Evolutionary conservation across 805 yeast species (phyloP).

Genomic region (Lachancea sp.): DNA sequence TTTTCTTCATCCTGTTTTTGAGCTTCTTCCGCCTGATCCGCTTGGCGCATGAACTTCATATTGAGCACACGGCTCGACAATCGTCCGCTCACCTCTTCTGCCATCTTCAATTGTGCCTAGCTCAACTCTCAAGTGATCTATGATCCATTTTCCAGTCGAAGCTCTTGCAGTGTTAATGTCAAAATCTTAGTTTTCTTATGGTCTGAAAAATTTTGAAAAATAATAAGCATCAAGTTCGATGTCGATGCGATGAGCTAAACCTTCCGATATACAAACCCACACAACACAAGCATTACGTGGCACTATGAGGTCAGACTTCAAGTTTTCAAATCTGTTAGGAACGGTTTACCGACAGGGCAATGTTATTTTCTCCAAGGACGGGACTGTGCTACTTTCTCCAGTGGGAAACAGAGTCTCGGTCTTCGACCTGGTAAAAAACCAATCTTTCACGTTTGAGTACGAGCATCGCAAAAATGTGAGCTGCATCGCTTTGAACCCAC

Average conservation of each 20-base stretch:
- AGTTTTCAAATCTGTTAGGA: constrained; percentile 84
- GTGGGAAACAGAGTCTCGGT: constrained; percentile 91
- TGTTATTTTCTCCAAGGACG: constrained; percentile 77
- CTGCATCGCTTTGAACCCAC: constrained; percentile 74
- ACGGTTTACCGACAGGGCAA: constrained; percentile 95
- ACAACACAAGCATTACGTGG: neutral
- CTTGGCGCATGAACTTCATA: constrained; percentile 69
- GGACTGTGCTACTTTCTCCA: constrained; percentile 75
- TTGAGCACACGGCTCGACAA: constrained; percentile 68
- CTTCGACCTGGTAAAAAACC: constrained; percentile 78
- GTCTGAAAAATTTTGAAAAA: constrained; percentile 9
- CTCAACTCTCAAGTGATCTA: neutral
- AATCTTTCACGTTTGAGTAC: constrained; percentile 82
- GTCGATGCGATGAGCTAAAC: constrained; percentile 17
- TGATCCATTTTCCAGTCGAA: neutral
- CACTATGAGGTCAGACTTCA: constrained; percentile 77
- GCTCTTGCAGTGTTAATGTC: neutral
- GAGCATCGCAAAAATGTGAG: constrained; percentile 85
- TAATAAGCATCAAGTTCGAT: constrained; percentile 7
- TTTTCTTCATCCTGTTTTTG: constrained; percentile 32
- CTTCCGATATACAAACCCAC: neutral
- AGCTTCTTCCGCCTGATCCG: constrained; percentile 33
- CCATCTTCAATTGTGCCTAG: neutral
- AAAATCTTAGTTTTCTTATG: neutral
- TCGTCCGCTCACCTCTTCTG: constrained; percentile 25